Conservation (phyloP, 2,329 filamentous ascomycete species). For the Neofusicoccum sp. region DNA sequence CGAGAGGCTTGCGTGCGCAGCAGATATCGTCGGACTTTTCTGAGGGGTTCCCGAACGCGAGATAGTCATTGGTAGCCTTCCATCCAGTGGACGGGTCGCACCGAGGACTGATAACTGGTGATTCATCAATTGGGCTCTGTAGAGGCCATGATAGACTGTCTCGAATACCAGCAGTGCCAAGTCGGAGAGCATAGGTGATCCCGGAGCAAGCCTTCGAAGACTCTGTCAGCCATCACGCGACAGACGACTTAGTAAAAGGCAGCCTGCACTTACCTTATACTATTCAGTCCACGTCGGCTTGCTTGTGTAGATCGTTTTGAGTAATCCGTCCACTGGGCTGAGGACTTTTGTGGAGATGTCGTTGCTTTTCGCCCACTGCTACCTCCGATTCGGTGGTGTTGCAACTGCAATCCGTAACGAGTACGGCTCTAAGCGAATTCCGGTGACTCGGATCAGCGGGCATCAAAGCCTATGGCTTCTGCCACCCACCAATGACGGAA, state of each 20-base stretch:
- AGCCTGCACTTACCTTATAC: background rate
- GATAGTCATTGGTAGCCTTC: background rate
- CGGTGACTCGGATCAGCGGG: background rate
- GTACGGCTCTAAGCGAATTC: background rate
- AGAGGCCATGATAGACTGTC: background rate
- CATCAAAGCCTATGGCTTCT: background rate
- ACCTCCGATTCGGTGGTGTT: background rate
- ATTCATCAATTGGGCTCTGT: background rate
- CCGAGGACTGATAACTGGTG: background rate
- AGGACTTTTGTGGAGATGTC: background rate
- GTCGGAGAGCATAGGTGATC: background rate
- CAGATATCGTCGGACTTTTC: background rate
- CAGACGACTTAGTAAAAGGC: background rate
- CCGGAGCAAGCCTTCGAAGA: background rate
- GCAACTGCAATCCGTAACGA: conserved; percentile 8
- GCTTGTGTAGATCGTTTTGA: background rate
- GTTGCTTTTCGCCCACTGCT: background rate
- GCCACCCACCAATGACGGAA: background rate
- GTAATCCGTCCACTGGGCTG: background rate
- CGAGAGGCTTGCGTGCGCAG: background rate
- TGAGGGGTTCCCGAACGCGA: conserved; percentile 2
- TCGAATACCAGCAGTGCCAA: background rate
- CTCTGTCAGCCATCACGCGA: background rate
- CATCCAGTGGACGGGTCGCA: background rate
- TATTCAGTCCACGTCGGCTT: background rate